phyloP scores from a whole-genome alignment of 805 yeast species.

The Nakazawaea sp. region DNA sequence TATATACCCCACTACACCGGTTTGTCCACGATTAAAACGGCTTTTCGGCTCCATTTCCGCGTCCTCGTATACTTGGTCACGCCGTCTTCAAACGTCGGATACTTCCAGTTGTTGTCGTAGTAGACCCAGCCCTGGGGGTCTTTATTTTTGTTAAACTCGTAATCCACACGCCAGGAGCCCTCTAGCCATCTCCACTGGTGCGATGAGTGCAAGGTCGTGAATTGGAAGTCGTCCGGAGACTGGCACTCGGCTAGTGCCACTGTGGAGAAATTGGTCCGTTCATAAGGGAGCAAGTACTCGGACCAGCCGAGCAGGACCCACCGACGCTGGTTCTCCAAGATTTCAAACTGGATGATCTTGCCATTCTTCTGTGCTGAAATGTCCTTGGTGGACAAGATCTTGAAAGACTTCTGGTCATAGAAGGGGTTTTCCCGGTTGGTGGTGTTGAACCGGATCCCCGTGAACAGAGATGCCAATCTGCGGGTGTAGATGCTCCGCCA shows the following conservation, averaged over 20 bases:
- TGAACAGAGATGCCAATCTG: constrained; percentile 27
- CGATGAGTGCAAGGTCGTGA: constrained; percentile 31
- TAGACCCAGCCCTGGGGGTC: constrained; percentile 47
- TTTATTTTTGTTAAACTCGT: constrained; percentile 28
- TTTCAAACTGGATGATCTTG: constrained; percentile 41
- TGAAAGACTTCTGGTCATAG: constrained; percentile 6
- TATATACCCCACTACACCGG: neutral
- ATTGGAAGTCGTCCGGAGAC: constrained; percentile 30
- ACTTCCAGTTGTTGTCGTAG: constrained; percentile 45
- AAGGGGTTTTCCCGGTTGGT: neutral
- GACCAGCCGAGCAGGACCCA: constrained; percentile 63
- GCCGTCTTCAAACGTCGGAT: constrained; percentile 33
- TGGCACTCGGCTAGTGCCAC: constrained; percentile 25
- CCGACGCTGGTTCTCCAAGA: constrained; percentile 52
- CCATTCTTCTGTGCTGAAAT: constrained; percentile 20
- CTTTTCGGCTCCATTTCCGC: constrained; percentile 32
- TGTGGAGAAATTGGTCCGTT: constrained; percentile 41
- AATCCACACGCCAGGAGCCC: constrained; percentile 40
- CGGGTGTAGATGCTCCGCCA: constrained; percentile 45
- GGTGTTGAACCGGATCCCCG: constrained; percentile 31
- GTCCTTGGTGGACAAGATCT: constrained; percentile 5
- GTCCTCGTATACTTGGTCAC: constrained; percentile 44
- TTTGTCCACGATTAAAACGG: constrained; percentile 2
- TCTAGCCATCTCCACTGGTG: constrained; percentile 57
- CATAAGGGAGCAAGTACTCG: constrained; percentile 41